Base-by-base conservation (phyloP, 176 grass and related monocot species). In the Oryza meridionalis region DNA sequence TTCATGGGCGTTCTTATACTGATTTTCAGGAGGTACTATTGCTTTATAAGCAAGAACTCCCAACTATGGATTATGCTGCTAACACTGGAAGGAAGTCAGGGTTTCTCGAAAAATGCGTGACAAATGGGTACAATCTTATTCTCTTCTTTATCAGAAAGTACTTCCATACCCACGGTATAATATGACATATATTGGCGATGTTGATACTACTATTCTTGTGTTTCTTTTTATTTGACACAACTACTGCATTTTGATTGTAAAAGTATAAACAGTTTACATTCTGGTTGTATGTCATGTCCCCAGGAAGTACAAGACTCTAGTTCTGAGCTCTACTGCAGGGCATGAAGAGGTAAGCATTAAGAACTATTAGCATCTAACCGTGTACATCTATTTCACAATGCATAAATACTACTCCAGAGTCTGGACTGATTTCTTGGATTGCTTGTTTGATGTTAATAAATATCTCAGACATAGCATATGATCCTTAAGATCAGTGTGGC, bases 51-150 rank as follows among this genome's bases (percentile, higher is more conserved):
- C 75, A 94, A 86, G 94, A 97, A 46, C 92, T 94, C 78, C 92
- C 94, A 81, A 77, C 88, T 42, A 97, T 94, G 94, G 84, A 87
- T 81, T 94, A 89, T 84, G 94, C 88, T 85, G 94, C 94, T 78
- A 78, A 94, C 75, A 97, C 92, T 40, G 90, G 90, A 76, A 92
- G 46, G 47, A 94, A 92, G 65, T 94, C 94, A 43, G 79, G 86
- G 24, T 97, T 97, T 86, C 90, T 94, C 0, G 84, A 97, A 81
- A 91, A 87, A 78, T 94, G 92, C 59, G 76, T 90, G 79, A 75
- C 80, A 45, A 81, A 80, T 46, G 86, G 94, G 94, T 97, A 87
- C 27, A 45, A 9, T 58, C 40, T 33, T 51, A 2, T 76, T 45
- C 76, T 79, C 22, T 53, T 59, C 33, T 78, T 13, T 26, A 62